A percentile compares a stretch with the other conserved stretches of the same genome.
These are phyloP conservation scores for Berkeleyomyces basicola DNA, from an alignment of 2,329 filamentous ascomycete genomes.

Conservation along the genomic window DNA sequence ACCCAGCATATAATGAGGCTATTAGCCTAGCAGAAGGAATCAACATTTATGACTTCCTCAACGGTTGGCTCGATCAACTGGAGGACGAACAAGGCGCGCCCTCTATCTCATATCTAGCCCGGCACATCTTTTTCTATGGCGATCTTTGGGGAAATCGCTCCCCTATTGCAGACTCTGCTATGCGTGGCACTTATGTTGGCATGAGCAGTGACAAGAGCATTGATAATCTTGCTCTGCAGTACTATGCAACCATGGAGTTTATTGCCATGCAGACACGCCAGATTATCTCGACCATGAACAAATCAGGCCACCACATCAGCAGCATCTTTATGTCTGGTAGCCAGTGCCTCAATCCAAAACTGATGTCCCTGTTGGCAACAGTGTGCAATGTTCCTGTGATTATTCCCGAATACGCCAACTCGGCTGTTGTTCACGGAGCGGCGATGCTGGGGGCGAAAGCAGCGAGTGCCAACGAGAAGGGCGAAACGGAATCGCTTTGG, in stretches of 20 bases:
- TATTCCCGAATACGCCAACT: conserved; percentile 85
- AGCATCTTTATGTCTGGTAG: conserved; percentile 98
- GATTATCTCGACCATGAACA: conserved; percentile 90
- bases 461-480: conserved; percentile 53
- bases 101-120: conserved; percentile 66
- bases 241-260: conserved; percentile 95
- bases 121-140: conserved; percentile 97
- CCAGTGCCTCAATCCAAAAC: conserved; percentile 86
- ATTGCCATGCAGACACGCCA: conserved; percentile 94
- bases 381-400: conserved; percentile 84
- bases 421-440: conserved; percentile 92
- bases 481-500: conserved; percentile 76
- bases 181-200: conserved; percentile 81
- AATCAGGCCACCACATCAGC: conserved; percentile 66
- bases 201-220: conserved; percentile 74
- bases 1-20: conserved; percentile 75
- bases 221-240: conserved; percentile 76
- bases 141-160: conserved; percentile 95
- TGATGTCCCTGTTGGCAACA: conserved; percentile 84
- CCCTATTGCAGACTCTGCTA: conserved; percentile 78
- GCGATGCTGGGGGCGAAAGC: conserved; percentile 97
- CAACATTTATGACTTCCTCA: conserved; percentile 92
- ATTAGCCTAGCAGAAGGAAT: conserved; percentile 60
- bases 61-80: conserved; percentile 68
- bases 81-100: conserved; percentile 52